Conservation (phyloP, 78 protist genomes). For the Polysphondylium violaceum region DNA sequence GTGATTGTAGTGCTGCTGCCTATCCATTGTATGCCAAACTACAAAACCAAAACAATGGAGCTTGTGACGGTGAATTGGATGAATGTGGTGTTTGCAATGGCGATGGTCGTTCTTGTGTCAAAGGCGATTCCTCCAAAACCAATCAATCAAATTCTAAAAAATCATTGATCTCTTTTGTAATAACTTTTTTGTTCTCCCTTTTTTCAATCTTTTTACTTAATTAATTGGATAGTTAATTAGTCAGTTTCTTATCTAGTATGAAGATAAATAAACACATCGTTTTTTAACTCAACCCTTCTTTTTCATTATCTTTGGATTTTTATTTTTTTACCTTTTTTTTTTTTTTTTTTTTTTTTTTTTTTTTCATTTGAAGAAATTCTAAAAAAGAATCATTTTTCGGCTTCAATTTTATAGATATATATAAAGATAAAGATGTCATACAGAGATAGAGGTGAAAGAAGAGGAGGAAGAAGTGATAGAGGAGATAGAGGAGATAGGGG, state of each 20-base stretch:
- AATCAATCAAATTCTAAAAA: too few relatives aligned
- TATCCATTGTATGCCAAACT: slow-evolving; percentile 22
- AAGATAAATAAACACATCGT: neutral
- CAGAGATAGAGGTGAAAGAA: slow-evolving; percentile 10
- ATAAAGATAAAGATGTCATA: slow-evolving; percentile 2
- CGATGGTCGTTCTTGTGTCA: slow-evolving; percentile 4
- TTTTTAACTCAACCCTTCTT: too few relatives aligned
- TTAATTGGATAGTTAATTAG: neutral
- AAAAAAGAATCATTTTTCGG: too few relatives aligned
- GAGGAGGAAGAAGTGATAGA: neutral
- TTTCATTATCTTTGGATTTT: too few relatives aligned
- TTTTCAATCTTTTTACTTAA: slow-evolving; percentile 1
- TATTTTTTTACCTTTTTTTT: neutral
- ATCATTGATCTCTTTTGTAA: too few relatives aligned
- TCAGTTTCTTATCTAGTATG: too few relatives aligned
- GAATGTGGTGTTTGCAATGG: slow-evolving; percentile 66
- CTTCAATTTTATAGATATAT: too few relatives aligned
- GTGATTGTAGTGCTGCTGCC: slow-evolving; percentile 35
- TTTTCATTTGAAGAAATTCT: neutral
- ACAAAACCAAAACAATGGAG: slow-evolving; percentile 30
- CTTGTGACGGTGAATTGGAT: slow-evolving; percentile 49
- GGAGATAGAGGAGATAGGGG: neutral
- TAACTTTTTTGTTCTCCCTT: too few relatives aligned
- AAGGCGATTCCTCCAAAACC: neutral
- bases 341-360: neutral